Conservation (phyloP, 2,329 filamentous ascomycete genomes). For the Sclerotinia nivalis region DNA sequence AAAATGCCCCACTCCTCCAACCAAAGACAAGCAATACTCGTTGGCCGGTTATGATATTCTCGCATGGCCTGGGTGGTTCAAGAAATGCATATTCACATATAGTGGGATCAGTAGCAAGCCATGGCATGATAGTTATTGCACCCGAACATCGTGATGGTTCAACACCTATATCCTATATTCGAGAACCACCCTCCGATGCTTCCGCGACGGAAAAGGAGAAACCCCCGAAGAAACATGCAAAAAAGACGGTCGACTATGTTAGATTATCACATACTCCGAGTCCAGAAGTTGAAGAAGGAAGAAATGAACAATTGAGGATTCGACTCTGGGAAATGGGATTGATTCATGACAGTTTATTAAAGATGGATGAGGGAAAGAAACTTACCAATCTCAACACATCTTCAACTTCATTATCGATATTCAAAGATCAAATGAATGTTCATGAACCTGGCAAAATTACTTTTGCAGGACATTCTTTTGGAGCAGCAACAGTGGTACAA, state of each 20-base stretch:
- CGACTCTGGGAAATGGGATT: conserved; percentile 78
- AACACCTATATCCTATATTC: conserved; percentile 71
- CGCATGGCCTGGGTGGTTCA: conserved; percentile 78
- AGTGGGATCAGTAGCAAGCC: conserved; percentile 73
- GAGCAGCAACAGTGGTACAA: conserved; percentile 71
- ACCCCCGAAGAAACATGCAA: conserved; percentile 34
- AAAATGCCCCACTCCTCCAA: conserved; percentile 66
- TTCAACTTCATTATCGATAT: conserved; percentile 54
- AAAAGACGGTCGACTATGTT: conserved; percentile 45
- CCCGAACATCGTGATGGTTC: conserved; percentile 84
- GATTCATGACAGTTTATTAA: conserved; percentile 66
- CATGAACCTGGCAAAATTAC: conserved; percentile 70
- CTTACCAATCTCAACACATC: conserved; percentile 56
- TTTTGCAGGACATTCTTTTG: conserved; percentile 81
- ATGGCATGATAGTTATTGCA: conserved; percentile 78
- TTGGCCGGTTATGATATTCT: conserved; percentile 85
- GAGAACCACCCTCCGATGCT: conserved; percentile 53
- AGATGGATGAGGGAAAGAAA: conserved; percentile 59
- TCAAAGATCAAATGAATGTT: conserved; percentile 64
- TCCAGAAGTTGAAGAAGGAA: conserved; percentile 63
- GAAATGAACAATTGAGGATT: conserved; percentile 72
- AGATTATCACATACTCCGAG: conserved; percentile 62
- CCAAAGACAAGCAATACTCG: conserved; percentile 47
- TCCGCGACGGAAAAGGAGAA: conserved; percentile 39
- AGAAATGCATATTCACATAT: conserved; percentile 86